Evolutionary conservation across 73 alveolate species (phyloP).

Genomic region (Paramecium biaurelia): DNA sequence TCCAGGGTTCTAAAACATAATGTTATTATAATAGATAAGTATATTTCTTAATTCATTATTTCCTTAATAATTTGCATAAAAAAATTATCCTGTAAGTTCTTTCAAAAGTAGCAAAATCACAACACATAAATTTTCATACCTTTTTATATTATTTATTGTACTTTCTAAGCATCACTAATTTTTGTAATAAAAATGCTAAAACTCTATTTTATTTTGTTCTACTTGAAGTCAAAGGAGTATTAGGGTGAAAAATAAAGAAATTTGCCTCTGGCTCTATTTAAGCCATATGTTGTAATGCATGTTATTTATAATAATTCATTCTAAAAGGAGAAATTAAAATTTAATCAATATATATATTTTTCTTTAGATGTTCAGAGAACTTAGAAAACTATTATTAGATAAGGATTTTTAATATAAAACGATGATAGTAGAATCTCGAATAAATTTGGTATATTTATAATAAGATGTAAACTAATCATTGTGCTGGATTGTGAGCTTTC

Average conservation of each 20-base stretch:
- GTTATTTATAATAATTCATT: neutral
- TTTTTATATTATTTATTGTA: neutral
- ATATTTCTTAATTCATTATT: neutral
- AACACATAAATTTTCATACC: neutral
- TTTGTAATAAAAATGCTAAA: neutral
- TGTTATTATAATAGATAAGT: neutral
- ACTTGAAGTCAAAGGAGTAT: neutral
- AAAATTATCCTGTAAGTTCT: neutral
- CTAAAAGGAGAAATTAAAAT: neutral
- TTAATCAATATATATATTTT: neutral
- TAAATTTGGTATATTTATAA: neutral
- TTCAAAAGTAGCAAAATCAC: neutral
- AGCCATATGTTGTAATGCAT: constrained; percentile 6
- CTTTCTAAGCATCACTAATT: neutral
- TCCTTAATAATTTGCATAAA: neutral
- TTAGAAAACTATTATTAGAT: too few relatives aligned
- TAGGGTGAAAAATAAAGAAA: neutral
- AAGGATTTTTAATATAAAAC: too few relatives aligned
- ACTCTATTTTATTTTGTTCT: constrained; percentile 24
- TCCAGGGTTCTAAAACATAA: neutral
- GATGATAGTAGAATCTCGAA: neutral
- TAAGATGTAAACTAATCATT: neutral
- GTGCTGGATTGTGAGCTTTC: constrained; percentile 21
- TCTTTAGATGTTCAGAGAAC: neutral
- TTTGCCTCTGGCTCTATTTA: neutral